These are phyloP conservation scores for Macrophomina pseudophaseolina DNA, from an alignment of 2,329 filamentous ascomycete genomes.

Conservation along the genomic window DNA sequence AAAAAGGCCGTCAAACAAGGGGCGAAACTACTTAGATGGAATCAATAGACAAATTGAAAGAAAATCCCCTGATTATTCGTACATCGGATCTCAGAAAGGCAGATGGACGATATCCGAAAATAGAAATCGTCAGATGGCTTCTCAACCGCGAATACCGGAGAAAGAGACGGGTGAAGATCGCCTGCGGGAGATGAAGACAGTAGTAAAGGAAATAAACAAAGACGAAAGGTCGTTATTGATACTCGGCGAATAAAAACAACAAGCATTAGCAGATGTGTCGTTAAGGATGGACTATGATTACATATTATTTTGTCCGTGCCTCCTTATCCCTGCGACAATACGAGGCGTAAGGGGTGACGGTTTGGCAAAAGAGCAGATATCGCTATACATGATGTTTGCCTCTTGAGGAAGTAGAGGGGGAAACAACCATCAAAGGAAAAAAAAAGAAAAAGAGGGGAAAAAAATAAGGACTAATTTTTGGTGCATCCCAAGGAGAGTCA, in stretches of 20 bases:
- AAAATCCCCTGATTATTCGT: not conserved
- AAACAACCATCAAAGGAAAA: too few relatives aligned
- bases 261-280: not conserved
- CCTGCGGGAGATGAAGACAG: too few relatives aligned
- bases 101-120: not conserved
- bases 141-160: not conserved
- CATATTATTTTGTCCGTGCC: conserved; percentile 9
- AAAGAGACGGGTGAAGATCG: not conserved
- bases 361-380: not conserved
- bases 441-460: too few relatives aligned
- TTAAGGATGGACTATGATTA: conserved; percentile 18
- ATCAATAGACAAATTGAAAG: not conserved
- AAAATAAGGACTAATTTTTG: not conserved
- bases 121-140: not conserved
- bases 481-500: conserved; percentile 16
- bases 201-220: not conserved
- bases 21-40: not conserved
- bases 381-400: conserved; percentile 25
- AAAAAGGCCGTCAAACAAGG: not conserved
- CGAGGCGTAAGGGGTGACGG: not conserved
- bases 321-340: not conserved
- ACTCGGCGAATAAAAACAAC: too few relatives aligned
- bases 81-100: not conserved
- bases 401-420: too few relatives aligned
- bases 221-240: not conserved